Evolutionary conservation across 352 stramenopile species (phyloP).

Genomic region (Hyaloperonospora brassicae): DNA sequence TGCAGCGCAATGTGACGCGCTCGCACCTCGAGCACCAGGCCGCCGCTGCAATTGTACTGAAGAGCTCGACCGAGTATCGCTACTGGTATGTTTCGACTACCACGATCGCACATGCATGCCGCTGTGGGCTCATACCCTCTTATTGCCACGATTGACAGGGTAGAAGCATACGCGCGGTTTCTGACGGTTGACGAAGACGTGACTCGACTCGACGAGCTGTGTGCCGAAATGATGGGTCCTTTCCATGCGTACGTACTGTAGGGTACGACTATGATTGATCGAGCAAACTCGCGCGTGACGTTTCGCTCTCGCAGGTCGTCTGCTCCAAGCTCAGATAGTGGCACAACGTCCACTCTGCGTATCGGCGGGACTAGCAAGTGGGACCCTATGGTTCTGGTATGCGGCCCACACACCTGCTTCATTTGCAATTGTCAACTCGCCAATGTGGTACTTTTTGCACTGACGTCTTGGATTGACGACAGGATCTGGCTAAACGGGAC

Average conservation of each 20-base stretch:
- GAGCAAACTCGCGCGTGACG: background rate
- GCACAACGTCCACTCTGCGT: background rate
- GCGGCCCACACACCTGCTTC: constrained; percentile 6
- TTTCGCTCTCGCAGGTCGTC: constrained; percentile 14
- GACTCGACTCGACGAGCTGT: constrained; percentile 62
- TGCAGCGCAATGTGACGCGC: constrained; percentile 75
- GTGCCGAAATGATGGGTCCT: constrained; percentile 67
- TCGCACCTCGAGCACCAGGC: constrained; percentile 82
- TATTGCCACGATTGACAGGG: constrained; percentile 25
- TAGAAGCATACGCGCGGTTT: constrained; percentile 76
- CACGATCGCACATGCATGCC: background rate
- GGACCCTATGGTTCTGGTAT: constrained; percentile 41
- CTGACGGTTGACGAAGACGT: constrained; percentile 77
- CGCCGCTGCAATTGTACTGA: constrained; percentile 46
- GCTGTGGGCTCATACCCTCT: background rate
- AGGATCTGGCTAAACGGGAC: constrained; percentile 67
- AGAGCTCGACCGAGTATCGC: constrained; percentile 69
- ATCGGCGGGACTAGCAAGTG: constrained; percentile 18
- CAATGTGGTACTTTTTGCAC: constrained; percentile 3
- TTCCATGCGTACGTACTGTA: constrained; percentile 42
- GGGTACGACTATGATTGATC: constrained; percentile 1
- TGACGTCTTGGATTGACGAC: constrained; percentile 11
- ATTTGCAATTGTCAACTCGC: background rate
- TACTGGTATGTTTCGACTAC: constrained; percentile 51
- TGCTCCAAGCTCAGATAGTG: constrained; percentile 2